Conservation (phyloP, 2,329 filamentous ascomycete genomes). For the Truncatella angustata region DNA sequence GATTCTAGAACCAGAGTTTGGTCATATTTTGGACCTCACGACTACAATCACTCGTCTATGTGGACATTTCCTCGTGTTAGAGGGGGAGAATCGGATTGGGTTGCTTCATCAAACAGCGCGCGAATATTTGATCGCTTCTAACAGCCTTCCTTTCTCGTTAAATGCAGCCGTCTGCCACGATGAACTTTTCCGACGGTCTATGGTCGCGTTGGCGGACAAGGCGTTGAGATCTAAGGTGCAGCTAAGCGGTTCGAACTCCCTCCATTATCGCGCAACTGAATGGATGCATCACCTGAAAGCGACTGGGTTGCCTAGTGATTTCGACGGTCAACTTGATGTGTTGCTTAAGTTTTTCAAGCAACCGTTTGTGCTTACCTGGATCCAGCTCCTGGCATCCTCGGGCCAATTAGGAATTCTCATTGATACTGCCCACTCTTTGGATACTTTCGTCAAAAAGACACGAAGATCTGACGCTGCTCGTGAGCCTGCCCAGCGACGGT, state of each 20-base stretch:
- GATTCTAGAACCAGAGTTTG: conserved; percentile 12
- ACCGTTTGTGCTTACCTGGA: conserved; percentile 11
- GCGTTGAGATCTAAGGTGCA: background rate
- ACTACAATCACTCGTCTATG: conserved; percentile 12
- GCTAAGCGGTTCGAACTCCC: background rate
- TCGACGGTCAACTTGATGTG: background rate
- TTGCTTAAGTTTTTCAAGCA: conserved; percentile 11
- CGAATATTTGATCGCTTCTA: conserved; percentile 12
- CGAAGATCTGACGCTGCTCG: background rate
- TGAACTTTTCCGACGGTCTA: conserved; percentile 5
- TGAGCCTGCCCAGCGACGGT: background rate
- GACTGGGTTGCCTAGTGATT: background rate
- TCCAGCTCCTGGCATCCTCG: conserved; percentile 13
- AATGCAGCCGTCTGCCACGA: background rate
- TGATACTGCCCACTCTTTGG: conserved; percentile 8
- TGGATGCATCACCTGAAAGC: conserved; percentile 11
- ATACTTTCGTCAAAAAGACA: background rate
- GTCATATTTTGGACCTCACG: conserved; percentile 12
- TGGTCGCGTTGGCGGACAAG: background rate
- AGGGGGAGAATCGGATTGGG: conserved; percentile 6
- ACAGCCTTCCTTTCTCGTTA: conserved; percentile 4
- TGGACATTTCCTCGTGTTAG: conserved; percentile 16
- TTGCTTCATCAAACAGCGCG: conserved; percentile 16
- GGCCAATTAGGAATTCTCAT: conserved; percentile 10
- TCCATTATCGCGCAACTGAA: conserved; percentile 11